Conservation (phyloP, 345 rosid genomes). For the Luvunga scandens region DNA sequence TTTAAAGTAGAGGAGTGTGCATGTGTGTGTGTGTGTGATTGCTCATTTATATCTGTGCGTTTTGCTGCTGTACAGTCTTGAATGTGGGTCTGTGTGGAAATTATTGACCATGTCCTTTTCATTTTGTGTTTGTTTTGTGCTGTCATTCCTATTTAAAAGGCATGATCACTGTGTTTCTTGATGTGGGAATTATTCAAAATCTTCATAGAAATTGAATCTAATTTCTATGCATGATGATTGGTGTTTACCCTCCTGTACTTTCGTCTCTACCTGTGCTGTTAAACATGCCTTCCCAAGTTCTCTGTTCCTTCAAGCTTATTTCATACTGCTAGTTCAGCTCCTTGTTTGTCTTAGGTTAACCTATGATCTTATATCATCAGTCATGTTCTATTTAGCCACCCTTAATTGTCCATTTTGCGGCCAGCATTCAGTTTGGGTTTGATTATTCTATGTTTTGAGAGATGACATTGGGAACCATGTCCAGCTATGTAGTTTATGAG, state of each 20-base stretch:
- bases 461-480: neutral
- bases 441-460: neutral
- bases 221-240: neutral
- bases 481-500: neutral
- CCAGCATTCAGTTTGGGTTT: neutral
- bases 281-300: neutral
- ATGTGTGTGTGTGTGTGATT: neutral
- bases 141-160: neutral
- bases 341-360: neutral
- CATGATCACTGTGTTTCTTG: neutral
- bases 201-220: neutral
- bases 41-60: neutral
- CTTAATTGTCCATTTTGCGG: neutral
- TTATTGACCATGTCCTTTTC: neutral
- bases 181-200: neutral
- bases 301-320: neutral
- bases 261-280: neutral
- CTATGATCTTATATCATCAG: neutral
- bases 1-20: slow-evolving; percentile 16
- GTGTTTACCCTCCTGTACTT: neutral
- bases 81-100: neutral
- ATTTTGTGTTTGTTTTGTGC: neutral
- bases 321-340: neutral
- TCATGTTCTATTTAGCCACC: neutral
- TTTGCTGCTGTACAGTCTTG: neutral